These are phyloP conservation scores for Gaeumannomyces tritici DNA, from an alignment of 2,329 filamentous ascomycete species.

Conservation along the genomic window DNA sequence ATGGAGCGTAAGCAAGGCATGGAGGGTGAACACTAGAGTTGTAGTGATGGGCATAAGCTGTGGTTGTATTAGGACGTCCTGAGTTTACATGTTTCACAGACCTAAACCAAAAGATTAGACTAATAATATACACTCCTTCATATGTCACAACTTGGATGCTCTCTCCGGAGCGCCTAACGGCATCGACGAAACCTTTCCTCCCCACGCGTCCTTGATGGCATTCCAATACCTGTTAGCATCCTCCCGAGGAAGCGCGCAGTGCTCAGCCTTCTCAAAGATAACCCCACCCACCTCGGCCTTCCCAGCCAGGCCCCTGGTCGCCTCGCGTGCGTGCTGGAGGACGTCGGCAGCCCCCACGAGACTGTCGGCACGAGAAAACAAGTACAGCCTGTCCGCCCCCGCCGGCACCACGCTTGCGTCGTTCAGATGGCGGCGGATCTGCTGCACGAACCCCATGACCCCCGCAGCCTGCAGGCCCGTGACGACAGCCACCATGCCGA, in stretches of 20 bases:
- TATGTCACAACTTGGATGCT: too few species aligned
- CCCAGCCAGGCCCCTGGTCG: background rate
- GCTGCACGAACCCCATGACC: background rate
- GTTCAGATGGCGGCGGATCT: constrained; percentile 1
- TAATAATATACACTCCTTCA: too few species aligned
- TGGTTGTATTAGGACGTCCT: too few species aligned
- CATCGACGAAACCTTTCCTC: background rate
- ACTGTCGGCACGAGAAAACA: background rate
- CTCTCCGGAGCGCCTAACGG: too few species aligned
- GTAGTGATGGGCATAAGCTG: too few species aligned
- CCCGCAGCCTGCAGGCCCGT: background rate
- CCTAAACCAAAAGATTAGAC: too few species aligned
- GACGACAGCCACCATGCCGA: too few species aligned
- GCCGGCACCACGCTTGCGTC: background rate
- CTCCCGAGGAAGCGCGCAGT: background rate
- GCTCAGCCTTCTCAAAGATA: background rate
- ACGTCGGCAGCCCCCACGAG: background rate
- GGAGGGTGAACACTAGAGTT: too few species aligned
- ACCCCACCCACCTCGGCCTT: background rate
- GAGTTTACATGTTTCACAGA: too few species aligned
- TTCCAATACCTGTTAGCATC: background rate
- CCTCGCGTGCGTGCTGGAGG: background rate
- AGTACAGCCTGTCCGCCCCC: background rate
- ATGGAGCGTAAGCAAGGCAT: background rate
- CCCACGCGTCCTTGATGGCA: background rate